Evolutionary conservation across 495 filamentous ascomycete species (phyloP).

Genomic region (Aspergillus leporis): DNA sequence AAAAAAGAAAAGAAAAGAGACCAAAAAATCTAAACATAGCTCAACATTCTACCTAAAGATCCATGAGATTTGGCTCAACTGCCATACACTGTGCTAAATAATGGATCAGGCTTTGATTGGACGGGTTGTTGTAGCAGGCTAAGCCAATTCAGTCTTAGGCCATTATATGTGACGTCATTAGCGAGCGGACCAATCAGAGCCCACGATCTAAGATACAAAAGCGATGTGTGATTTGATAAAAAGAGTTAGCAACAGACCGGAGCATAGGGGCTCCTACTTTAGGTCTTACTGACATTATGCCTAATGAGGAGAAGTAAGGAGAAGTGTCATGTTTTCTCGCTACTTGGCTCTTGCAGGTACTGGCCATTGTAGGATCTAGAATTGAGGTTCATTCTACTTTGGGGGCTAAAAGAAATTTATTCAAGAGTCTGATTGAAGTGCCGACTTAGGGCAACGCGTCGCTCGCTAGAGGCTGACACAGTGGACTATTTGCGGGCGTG

Average conservation of each 20-base stretch:
- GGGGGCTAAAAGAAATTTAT: no score
- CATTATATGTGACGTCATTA: not conserved
- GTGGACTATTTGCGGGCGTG: no score
- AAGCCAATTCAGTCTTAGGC: not conserved
- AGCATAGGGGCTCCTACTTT: no score
- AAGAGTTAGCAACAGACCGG: no score
- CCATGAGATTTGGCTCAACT: not conserved
- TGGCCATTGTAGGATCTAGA: no score
- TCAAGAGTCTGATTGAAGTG: no score
- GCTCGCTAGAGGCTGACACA: no score
- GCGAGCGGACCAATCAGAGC: not conserved
- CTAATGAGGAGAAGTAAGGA: not conserved
- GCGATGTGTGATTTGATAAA: no score
- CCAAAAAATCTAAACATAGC: constrained; percentile 1
- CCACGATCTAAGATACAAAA: no score
- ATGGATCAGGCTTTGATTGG: not conserved
- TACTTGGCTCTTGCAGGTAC: no score
- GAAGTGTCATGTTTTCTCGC: not conserved
- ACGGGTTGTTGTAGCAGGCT: not conserved
- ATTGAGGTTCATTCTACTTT: no score
- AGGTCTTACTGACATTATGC: not conserved
- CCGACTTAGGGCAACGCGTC: no score
- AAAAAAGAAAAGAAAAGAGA: not conserved
- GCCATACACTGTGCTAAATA: not conserved
- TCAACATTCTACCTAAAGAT: not conserved